Base-by-base conservation (phyloP, 495 filamentous ascomycete species). In the Cryomyces minteri region DNA sequence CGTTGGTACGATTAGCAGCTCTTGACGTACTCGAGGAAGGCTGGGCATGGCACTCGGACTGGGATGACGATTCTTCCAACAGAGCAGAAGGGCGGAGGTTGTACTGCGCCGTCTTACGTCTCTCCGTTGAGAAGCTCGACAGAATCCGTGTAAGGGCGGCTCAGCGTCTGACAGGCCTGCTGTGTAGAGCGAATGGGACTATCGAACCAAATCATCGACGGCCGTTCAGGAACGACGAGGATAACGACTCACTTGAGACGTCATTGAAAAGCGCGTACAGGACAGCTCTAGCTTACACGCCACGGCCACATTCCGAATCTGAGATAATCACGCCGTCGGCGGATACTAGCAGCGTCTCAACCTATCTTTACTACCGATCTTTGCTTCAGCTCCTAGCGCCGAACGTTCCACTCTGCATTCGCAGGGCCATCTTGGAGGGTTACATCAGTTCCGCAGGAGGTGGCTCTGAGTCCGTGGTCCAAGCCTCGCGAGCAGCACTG, bases 101-200 rank as follows among this genome's bases (percentile, higher is more conserved):
- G 34, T 38, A 10, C 12, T 38, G 34, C 34, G 9, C 41, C 50
- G 63, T 94, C 6, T 67, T 79, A 41, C 70, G 86, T 8, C 62
- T 94, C 29, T 77, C 83, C 18, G 72, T 79, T 0, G 90, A 96
- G 60, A 93, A 92, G 57, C 69, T 95, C 4, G 90, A 98, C 56
- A 81, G 85, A 47, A 76, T 96, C 31, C 74, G 90, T 34, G 58
- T 72, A 2, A 73, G 78, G 53, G 87, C 86, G 32, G 72, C 70
- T 57, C 43, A 56, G 7, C 54, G 60, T 34, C 45, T 58, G 8
- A 48, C 45, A 33, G 9, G 34, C 18, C 18, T 25, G 18, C 1
- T 25, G 18, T 25, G 18, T 25, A 25, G 18, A 25, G 18, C 18
- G 18, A 25, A 25, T 2, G 18, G 2, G 18, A 25, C 18, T 25